Conservation (phyloP, 352 stramenopile species). For the Phytopythium ostracodes region DNA sequence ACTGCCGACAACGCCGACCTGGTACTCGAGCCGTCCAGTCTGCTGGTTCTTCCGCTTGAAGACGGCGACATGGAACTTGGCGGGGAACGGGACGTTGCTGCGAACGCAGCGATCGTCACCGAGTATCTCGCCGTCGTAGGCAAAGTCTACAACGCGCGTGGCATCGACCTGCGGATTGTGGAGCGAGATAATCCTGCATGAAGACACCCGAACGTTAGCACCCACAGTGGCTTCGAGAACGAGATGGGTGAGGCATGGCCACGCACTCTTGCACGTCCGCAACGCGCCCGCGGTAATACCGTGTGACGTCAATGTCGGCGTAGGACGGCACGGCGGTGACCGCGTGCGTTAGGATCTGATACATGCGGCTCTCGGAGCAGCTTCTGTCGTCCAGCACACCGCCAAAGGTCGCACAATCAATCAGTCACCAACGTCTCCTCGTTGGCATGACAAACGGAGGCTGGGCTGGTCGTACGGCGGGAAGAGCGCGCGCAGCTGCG, state of each 20-base stretch:
- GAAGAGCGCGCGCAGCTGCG: constrained; percentile 21
- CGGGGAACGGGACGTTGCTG: constrained; percentile 26
- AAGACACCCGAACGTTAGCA: background rate
- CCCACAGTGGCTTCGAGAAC: constrained; percentile 2
- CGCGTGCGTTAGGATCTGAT: constrained; percentile 27
- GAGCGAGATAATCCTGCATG: constrained; percentile 18
- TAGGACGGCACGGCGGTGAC: constrained; percentile 25
- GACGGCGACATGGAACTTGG: constrained; percentile 27
- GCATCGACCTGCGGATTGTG: constrained; percentile 14
- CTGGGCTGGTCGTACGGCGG: background rate
- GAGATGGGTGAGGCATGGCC: background rate
- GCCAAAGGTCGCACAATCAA: background rate
- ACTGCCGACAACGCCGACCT: constrained; percentile 24
- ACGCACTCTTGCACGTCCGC: constrained; percentile 27
- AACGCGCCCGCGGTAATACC: constrained; percentile 22
- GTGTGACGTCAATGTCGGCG: constrained; percentile 25
- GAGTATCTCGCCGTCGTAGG: constrained; percentile 27
- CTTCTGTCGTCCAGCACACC: background rate
- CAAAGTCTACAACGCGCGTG: constrained; percentile 18
- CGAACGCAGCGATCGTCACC: constrained; percentile 30
- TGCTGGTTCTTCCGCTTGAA: constrained; percentile 26
- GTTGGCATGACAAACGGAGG: too few relatives aligned
- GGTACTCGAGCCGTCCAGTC: constrained; percentile 20
- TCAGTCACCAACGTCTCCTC: background rate
- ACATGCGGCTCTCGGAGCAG: constrained; percentile 24